Conservation (phyloP, 139 green algal genomes). For the Eudorina sp. region DNA sequence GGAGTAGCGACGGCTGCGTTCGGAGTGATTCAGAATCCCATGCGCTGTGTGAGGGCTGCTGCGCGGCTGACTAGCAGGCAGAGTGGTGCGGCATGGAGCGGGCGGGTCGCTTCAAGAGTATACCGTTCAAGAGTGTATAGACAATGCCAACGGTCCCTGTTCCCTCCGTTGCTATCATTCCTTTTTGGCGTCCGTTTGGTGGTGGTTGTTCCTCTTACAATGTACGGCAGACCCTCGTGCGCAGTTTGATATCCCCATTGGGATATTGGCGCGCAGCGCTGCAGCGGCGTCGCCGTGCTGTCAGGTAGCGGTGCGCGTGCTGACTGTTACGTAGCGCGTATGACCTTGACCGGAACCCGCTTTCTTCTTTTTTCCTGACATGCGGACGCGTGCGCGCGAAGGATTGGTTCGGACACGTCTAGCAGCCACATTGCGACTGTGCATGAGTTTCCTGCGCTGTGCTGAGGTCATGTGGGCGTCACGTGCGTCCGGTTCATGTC, state of each 20-base stretch:
- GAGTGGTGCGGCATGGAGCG: too few relatives aligned
- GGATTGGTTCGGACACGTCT: background rate
- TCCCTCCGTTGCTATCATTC: background rate
- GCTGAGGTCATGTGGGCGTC: too few relatives aligned
- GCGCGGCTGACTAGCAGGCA: too few relatives aligned
- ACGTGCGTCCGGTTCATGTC: too few relatives aligned
- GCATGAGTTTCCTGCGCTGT: background rate
- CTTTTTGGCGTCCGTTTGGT: background rate
- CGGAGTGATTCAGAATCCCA: too few relatives aligned
- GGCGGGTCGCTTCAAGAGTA: too few relatives aligned
- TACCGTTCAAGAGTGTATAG: too few relatives aligned
- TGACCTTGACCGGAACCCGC: background rate
- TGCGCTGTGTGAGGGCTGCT: background rate
- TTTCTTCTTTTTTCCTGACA: background rate
- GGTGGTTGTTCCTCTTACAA: background rate
- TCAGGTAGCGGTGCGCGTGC: background rate
- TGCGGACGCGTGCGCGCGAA: background rate
- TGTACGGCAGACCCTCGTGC: background rate
- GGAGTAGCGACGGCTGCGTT: background rate
- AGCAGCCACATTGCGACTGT: background rate
- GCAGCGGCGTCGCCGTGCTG: background rate
- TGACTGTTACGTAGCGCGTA: background rate
- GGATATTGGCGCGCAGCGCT: background rate
- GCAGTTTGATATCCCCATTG: constrained; percentile 13
- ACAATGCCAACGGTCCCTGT: too few relatives aligned